Base-by-base conservation (phyloP, 2,329 filamentous ascomycete species). In the Triangularia setosa region DNA sequence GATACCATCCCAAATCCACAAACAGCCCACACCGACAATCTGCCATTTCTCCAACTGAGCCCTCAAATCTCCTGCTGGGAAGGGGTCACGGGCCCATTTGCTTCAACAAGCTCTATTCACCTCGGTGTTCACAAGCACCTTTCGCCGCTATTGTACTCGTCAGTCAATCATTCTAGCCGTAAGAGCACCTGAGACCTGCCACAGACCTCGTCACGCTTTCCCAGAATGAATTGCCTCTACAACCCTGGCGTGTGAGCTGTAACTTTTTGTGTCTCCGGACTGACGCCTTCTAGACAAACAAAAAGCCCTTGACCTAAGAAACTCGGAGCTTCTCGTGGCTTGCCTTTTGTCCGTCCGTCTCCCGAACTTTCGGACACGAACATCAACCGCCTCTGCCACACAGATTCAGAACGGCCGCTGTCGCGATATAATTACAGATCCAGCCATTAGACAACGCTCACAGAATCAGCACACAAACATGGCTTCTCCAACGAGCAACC, bases 51-150 rank as follows among this genome's bases (percentile, higher is more conserved):
- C 48, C 18, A 58, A 62, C 25, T 23, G 44, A 64, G 60, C 58
- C 55, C 57, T 58, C 60, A 48, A 58, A 58, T 65, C 63, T 68
- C 68, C 68, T 69, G 66, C 68, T 68, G 68, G 68, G 60, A 69
- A 68, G 68, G 68, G 65, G 64, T 68, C 58, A 64, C 61, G 63
- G 64, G 62, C 59, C 65, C 60, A 27, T 53, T 25, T 58, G 54
- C 54, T 67, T 56, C 40, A 16, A 55, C 52, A 55, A 55, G 40
- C 54, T 48, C 61, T 59, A 56, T 35, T 63, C 65, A 55, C 52
- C 8, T 52, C 30, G 58, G 40, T 62, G 28, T 35, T 60, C 65
- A 64, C 23, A 23, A 23, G 62, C 65, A 61, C 55, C 54, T 60
- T 60, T 55, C 7, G 53, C 58, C 61, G 27, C 23, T 21, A 60